Evolutionary conservation across 352 stramenopile species (phyloP), one percentile per base, ranked within the genome.

Genomic region (Lagenidium sp.): DNA sequence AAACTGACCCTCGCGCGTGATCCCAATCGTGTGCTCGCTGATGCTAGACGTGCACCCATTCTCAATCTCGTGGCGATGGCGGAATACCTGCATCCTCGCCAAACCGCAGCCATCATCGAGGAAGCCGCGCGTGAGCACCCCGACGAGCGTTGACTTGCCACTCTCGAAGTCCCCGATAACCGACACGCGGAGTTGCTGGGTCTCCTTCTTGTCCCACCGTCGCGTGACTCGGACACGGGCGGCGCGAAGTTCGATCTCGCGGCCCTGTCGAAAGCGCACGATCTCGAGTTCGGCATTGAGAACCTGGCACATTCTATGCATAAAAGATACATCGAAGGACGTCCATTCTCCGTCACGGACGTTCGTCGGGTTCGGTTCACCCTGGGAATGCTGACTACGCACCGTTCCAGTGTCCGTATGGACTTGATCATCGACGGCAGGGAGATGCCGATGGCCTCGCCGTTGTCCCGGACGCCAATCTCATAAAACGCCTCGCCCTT

Each of bases 81-180:
- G 65, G 55, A 94, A 94, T 13, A 94, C 82, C 53, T 95, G 80
- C 81, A 95, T 94, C 6, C 85, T 71, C 6, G 82, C 81, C 22
- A 95, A 61, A 1, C 85, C 85, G 36, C 74, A 59, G 3, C 85
- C 85, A 44, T 96, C 82, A 44, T 96, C 85, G 19, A 89, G 53
- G 36, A 65, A 84, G 4, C 82, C 78, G 20, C 77, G 67, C 7
- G 82, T 95, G 16, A 96, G 49, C n/a, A 96, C 85, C 7, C 84
- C 81, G 3, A 95, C 75, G 11, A 96, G 47, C 28, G 85, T 96
- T 44, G 82, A 95, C 55, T 96, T 96, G 47, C 85, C 85, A 36
- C 81, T 85, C 28, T 85, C 80, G 49, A 85, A 81, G 35, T 85
- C 78, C 4, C 85, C 85, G 30, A 95, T 88, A 46, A 95, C 74